Base-by-base conservation (phyloP, 2,329 filamentous ascomycete species). In the Cercospora sojina region DNA sequence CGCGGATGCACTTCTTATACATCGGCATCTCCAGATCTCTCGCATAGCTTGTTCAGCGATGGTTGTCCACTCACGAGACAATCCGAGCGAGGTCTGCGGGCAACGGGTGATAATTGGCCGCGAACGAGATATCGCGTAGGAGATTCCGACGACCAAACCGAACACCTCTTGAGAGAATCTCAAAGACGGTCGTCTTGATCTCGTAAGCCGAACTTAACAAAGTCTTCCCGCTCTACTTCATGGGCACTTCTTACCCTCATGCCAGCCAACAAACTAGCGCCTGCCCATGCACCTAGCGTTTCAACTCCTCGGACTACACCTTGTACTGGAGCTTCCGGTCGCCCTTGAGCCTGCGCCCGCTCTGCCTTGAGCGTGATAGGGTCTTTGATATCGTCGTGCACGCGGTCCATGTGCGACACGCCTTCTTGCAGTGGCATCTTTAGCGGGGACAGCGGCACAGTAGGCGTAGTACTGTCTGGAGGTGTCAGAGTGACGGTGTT, bases 251-350 rank as follows among this genome's bases (percentile, higher is more conserved):
- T 86, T 3, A 92, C 83, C 64, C 89, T 89, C 66, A 93, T 80
- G 70, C 89, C 87, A 2, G 88, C 86, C 18, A 90, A 80, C 62
- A 94, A 75, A 75, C 90, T 92, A 3, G 88, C 91, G 10, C 91
- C 91, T 20, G 86, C 85, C 90, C 91, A 94, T 1, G 90, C 81
- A 0, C 91, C 91, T 1, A 93, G 79, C 0, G 88, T 88, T 68
- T 91, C 87, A 1, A 92, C 80, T 2, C 85, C 88, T 27, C 91
- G 84, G 43, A 93, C 80, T 29, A 83, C 79, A 2, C 90, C 90
- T 43, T 86, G 85, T 1, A 87, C 74, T 5, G 76, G 67, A 31
- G 60, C 4, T 75, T 78, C 65, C 55, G 71, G 80, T 71, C 72
- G 80, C 71, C 79, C 81, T 63, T 74, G 81, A 12, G 81, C 75